Conservation (phyloP, 305 asterid species). For the Coffea humblotiana region DNA sequence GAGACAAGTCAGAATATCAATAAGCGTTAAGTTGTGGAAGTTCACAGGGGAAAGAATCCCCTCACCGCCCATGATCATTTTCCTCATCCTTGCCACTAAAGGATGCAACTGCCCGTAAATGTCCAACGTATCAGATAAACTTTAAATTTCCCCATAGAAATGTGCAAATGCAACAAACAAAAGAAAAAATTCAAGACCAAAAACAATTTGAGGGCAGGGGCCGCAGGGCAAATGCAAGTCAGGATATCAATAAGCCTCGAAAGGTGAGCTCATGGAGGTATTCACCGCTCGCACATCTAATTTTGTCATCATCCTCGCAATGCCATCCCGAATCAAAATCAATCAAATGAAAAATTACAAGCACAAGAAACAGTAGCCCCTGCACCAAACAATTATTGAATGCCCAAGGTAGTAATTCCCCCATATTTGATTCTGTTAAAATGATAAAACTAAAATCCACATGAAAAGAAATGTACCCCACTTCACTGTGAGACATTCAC, state of each 20-base stretch:
- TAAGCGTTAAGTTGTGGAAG: conserved; percentile 33
- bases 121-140: too few relatives aligned
- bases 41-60: conserved; percentile 33
- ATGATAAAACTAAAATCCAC: not conserved
- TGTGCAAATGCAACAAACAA: too few relatives aligned
- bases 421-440: too few relatives aligned
- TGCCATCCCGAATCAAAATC: not conserved
- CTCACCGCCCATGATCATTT: conserved; percentile 12
- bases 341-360: not conserved
- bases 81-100: conserved; percentile 29
- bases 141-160: too few relatives aligned
- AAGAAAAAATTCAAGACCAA: too few relatives aligned
- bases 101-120: not conserved
- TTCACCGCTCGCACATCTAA: conserved; percentile 34
- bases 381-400: too few relatives aligned
- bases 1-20: conserved; percentile 51
- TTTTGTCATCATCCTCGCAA: conserved; percentile 42
- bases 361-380: not conserved
- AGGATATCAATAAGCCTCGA: conserved; percentile 41
- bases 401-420: too few relatives aligned
- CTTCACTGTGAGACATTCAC: conserved; percentile 31
- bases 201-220: not conserved
- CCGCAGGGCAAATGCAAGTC: conserved; percentile 13
- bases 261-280: conserved; percentile 28
- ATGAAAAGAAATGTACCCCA: conserved; percentile 32